These are phyloP conservation scores for Rosa lucieae DNA, from an alignment of 306 rosid genomes.

Conservation along the genomic window DNA sequence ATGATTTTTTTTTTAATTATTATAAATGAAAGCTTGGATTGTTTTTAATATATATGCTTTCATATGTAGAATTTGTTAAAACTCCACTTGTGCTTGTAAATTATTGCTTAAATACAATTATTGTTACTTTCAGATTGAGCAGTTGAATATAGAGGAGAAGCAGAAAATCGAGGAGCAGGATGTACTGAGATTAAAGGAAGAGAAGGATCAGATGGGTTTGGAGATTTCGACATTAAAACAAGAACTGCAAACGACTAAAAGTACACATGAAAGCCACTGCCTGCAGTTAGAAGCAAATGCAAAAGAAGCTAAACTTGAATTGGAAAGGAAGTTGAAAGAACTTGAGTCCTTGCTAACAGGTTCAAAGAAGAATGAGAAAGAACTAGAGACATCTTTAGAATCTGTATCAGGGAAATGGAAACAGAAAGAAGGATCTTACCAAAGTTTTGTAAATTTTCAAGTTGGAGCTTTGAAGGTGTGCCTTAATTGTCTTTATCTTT, in stretches of 20 bases:
- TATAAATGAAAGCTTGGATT: not conserved
- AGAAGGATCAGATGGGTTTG: conserved; percentile 52
- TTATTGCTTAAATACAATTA: conserved; percentile 20
- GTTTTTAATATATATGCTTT: not conserved
- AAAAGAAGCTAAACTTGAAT: conserved; percentile 55
- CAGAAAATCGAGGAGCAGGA: conserved; percentile 79
- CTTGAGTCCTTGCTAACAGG: conserved; percentile 53
- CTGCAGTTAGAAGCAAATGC: conserved; percentile 59
- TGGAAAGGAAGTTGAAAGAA: conserved; percentile 60
- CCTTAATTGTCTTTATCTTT: conserved; percentile 8
- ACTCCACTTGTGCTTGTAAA: not conserved
- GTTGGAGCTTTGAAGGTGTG: conserved; percentile 73
- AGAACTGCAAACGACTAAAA: conserved; percentile 60
- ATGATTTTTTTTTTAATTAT: too few relatives aligned
- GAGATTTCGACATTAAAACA: conserved; percentile 66
- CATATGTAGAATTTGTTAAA: not conserved
- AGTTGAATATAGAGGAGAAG: conserved; percentile 66
- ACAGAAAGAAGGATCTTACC: conserved; percentile 67
- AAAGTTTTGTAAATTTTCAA: conserved; percentile 49
- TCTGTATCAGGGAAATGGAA: conserved; percentile 76
- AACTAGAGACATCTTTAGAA: conserved; percentile 71
- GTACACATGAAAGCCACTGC: conserved; percentile 54
- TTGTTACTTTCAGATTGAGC: conserved; percentile 59
- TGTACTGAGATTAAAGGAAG: conserved; percentile 59
- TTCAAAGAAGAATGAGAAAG: conserved; percentile 66